A percentile compares a stretch with the other conserved stretches of the same genome.
Conservation (phyloP, 2,329 filamentous ascomycete species). For the Sclerotinia nivalis region DNA sequence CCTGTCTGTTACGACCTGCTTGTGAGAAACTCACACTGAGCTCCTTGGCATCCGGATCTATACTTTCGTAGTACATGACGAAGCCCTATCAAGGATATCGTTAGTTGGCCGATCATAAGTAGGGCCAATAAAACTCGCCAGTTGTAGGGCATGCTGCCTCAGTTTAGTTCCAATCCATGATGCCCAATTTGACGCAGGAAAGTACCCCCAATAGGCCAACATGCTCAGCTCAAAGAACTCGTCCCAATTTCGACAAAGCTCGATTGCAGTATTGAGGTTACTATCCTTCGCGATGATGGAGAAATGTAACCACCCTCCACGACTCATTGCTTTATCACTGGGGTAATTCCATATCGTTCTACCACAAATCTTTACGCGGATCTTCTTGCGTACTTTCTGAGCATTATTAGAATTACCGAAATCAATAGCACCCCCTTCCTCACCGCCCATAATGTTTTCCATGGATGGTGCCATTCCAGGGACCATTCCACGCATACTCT, state of each 20-base stretch:
- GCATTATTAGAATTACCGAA: slow-evolving; percentile 44
- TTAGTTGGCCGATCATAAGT: neutral
- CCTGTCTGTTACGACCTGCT: slow-evolving; percentile 39
- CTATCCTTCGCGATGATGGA: slow-evolving; percentile 52
- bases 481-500: slow-evolving; percentile 32
- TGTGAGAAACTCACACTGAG: slow-evolving; percentile 41
- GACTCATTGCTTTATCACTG: slow-evolving; percentile 48
- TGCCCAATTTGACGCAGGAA: slow-evolving; percentile 50
- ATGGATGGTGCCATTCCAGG: slow-evolving; percentile 34
- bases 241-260: slow-evolving; percentile 53
- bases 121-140: slow-evolving; percentile 32
- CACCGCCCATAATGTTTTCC: slow-evolving; percentile 30
- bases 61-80: slow-evolving; percentile 31
- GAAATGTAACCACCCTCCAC: slow-evolving; percentile 53
- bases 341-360: slow-evolving; percentile 54
- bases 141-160: slow-evolving; percentile 45
- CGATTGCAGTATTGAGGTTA: slow-evolving; percentile 47
- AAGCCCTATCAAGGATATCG: slow-evolving; percentile 30
- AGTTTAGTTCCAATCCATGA: slow-evolving; percentile 45
- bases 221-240: slow-evolving; percentile 52
- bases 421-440: slow-evolving; percentile 33
- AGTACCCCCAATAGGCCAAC: slow-evolving; percentile 49
- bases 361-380: slow-evolving; percentile 48
- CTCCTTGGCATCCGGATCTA: slow-evolving; percentile 38
- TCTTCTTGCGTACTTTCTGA: slow-evolving; percentile 43